Evolutionary conservation across 2,329 filamentous ascomycete genomes (phyloP).

Genomic region (Colletotrichum euphorbiae): DNA sequence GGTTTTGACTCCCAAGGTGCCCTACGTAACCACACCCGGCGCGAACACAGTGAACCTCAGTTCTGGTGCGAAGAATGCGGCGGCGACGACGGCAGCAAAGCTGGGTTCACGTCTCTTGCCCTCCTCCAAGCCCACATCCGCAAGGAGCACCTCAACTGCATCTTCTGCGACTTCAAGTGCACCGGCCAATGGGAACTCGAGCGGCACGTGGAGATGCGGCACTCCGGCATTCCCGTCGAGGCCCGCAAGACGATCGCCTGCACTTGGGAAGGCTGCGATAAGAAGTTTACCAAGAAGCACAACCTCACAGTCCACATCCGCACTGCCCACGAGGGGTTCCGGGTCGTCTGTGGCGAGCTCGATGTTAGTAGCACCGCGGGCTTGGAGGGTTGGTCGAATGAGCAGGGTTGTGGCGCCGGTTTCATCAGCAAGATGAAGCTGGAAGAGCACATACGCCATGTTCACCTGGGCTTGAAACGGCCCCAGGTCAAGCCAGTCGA

Average conservation of each 20-base stretch:
- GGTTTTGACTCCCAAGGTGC: constrained; percentile 80
- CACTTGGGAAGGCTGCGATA: constrained; percentile 74
- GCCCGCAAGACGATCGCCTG: constrained; percentile 76
- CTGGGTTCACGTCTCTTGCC: constrained; percentile 78
- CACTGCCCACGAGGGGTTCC: constrained; percentile 79
- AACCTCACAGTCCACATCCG: constrained; percentile 86
- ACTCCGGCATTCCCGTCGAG: constrained; percentile 71
- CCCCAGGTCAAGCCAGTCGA: constrained; percentile 46
- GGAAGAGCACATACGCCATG: constrained; percentile 85
- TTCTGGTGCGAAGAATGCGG: constrained; percentile 84
- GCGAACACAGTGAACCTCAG: constrained; percentile 75
- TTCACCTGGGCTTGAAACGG: constrained; percentile 75
- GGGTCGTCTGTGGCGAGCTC: constrained; percentile 82
- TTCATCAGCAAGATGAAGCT: constrained; percentile 83
- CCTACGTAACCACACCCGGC: constrained; percentile 77
- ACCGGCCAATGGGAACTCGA: constrained; percentile 75
- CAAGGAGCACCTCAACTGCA: constrained; percentile 79
- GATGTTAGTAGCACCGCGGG: constrained; percentile 69
- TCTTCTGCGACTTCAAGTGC: constrained; percentile 78
- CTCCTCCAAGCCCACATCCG: constrained; percentile 80
- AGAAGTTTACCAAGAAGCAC: constrained; percentile 83
- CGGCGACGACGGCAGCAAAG: constrained; percentile 53
- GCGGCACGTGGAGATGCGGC: constrained; percentile 81
- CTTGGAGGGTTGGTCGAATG: constrained; percentile 72
- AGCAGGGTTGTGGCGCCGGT: constrained; percentile 77